Evolutionary conservation across 805 yeast species (phyloP).

Genomic region (Metschnikowia lachancei): DNA sequence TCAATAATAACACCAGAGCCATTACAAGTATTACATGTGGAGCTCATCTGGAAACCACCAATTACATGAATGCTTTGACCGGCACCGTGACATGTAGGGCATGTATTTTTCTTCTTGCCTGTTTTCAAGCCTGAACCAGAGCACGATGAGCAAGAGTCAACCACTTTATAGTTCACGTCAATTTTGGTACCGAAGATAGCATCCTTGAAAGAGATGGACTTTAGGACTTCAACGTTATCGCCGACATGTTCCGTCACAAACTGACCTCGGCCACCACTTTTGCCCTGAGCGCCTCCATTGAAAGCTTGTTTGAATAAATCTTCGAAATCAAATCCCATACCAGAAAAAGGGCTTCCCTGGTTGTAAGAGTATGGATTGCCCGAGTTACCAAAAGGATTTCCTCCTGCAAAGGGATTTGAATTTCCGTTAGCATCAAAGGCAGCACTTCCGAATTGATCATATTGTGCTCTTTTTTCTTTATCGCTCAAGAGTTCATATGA

Average conservation of each 20-base stretch:
- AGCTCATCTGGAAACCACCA: conserved; percentile 96
- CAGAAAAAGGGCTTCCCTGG: conserved; percentile 53
- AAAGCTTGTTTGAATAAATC: conserved; percentile 50
- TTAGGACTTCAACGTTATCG: conserved; percentile 78
- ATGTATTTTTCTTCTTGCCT: conserved; percentile 72
- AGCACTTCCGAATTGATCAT: conserved; percentile 86
- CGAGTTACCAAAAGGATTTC: conserved; percentile 38
- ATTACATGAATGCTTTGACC: conserved; percentile 84
- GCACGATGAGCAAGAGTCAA: conserved; percentile 78
- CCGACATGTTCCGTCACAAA: conserved; percentile 82
- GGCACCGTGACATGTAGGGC: conserved; percentile 87
- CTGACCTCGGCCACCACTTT: conserved; percentile 36
- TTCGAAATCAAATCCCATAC: conserved; percentile 48
- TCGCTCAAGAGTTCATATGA: conserved; percentile 91
- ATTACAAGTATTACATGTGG: conserved; percentile 82
- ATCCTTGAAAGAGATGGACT: conserved; percentile 76
- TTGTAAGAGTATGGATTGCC: conserved; percentile 41
- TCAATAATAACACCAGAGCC: conserved; percentile 84
- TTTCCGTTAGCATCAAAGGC: conserved; percentile 68
- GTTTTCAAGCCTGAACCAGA: conserved; percentile 80
- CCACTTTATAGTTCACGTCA: conserved; percentile 65
- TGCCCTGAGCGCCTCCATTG: conserved; percentile 34
- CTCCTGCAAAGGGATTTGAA: conserved; percentile 45
- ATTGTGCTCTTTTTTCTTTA: conserved; percentile 80
- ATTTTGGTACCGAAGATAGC: conserved; percentile 77